Base-by-base conservation (phyloP, 345 rosid species). In the Pugionium dolabratum region DNA sequence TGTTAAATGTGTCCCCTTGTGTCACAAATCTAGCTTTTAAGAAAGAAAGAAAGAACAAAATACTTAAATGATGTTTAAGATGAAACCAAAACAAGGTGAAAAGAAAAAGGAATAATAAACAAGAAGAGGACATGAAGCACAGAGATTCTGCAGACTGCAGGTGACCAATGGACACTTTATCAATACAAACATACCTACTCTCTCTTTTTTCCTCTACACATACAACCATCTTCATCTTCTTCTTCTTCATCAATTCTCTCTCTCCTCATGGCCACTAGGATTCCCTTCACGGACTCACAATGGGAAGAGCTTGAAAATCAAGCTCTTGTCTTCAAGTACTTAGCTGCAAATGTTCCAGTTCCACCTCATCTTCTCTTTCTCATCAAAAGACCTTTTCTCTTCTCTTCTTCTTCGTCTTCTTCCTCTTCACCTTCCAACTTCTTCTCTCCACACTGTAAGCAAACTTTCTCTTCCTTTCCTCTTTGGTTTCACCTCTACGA, bases 241-340 rank as follows among this genome's bases (percentile, higher is more conserved):
- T 57, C 54, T 46, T 57, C 59, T 49, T 40, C 66, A 28, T 49
- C 54, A 49, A 6, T 2, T 36, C 62, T 49, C 37, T 49, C 37
- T 37, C 5, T 47, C 40, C 29, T 36, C 57, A 66, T 74, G 77
- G 51, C 77, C 4, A 71, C 83, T 68, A 85, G 79, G 55, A 80
- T 80, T 50, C 95, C 89, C 37, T 88, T 90, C 85, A 90, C 95
- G 35, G 76, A 89, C 8, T 76, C 85, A 73, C 97, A 90, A 39
- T 88, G 89, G 90, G 93, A 90, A 79, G 97, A 90, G 79, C 95
- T 90, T 65, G 95, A 90, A 54, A 91, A 88, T 62, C 97, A 90
- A 83, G 89, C 93, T 49, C 76, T 90, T 39, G 81, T 88, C 64
- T 90, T 78, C 74, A 90, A 88, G 80, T 88, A 88, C 77, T 82